A percentile compares a stretch with the other conserved stretches of the same genome.
These are phyloP conservation scores for Myxozyma melibiosi DNA, from an alignment of 805 yeast genomes.

Conservation along the genomic window DNA sequence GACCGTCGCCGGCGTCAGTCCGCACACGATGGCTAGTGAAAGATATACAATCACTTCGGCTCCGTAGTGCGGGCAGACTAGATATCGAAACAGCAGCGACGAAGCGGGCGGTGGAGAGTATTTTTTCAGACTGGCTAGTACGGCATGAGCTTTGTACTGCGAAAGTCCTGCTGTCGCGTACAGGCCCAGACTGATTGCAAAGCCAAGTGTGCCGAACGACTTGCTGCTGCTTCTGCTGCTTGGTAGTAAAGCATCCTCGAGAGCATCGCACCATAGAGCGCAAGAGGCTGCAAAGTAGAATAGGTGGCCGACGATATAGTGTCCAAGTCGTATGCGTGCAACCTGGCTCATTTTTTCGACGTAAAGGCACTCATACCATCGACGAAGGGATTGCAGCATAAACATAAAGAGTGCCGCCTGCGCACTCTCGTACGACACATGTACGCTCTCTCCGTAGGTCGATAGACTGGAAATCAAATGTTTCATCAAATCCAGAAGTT, in stretches of 20 bases:
- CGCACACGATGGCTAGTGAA: constrained; percentile 31
- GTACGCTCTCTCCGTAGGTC: background rate
- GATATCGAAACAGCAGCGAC: constrained; percentile 42
- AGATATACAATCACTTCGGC: constrained; percentile 59
- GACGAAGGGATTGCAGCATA: constrained; percentile 51
- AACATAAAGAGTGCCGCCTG: constrained; percentile 5
- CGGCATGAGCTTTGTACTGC: constrained; percentile 54
- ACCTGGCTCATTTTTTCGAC: constrained; percentile 46
- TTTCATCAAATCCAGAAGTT: too few species aligned
- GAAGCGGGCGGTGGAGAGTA: constrained; percentile 52
- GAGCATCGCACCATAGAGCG: constrained; percentile 11
- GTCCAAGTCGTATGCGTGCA: constrained; percentile 58
- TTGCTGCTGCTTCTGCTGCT: background rate
- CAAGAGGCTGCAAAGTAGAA: constrained; percentile 47
- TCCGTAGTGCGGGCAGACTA: constrained; percentile 64
- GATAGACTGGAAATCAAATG: background rate
- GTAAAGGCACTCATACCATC: constrained; percentile 53
- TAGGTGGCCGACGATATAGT: constrained; percentile 58
- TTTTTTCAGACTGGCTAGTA: constrained; percentile 54
- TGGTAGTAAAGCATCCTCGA: background rate
- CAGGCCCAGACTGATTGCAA: too few species aligned
- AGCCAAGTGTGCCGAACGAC: constrained; percentile 20
- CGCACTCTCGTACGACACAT: constrained; percentile 3
- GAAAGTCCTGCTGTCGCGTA: constrained; percentile 47
- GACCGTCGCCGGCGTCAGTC: constrained; percentile 31